Evolutionary conservation across 2,329 filamentous ascomycete species (phyloP), one percentile per base, ranked within the genome.

Genomic region (Xylariaceae sp.): DNA sequence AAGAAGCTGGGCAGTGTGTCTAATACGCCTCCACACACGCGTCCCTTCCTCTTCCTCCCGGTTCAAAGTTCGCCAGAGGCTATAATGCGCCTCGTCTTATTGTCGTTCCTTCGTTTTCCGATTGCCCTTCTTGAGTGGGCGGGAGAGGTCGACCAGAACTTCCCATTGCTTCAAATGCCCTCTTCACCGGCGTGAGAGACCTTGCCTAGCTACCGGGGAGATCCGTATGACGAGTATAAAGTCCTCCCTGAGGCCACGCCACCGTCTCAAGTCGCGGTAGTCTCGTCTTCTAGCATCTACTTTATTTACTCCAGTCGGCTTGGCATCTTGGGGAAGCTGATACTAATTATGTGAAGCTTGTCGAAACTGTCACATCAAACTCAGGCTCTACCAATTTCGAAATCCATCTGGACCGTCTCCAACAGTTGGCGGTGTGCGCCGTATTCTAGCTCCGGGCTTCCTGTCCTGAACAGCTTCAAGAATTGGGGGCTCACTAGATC

Each of bases 171-270:
- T 37, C 35, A 47, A 2, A 54, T 45, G 47, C n/a, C 43, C 35
- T 52, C 53, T 56, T 47, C 34, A 51, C 51, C 19, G 53, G 37
- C 48, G 30, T 58, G 34, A 45, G 42, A 55, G 54, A 42, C 37
- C 58, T 19, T 19, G 19, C 19, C 19, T 19, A 47, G 48, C 51
- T 51, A 19, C 19, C 19, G 19, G 19, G 45, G 56, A 49, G 50
- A 43, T 30, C 51, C 37, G 47, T 56, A 51, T 26, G 43, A 53
- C 51, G 44, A 63, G 58, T 66, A 67, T 66, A 64, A 67, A 65
- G 56, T 56, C 61, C 55, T 65, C 51, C 47, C 53, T 48, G 64
- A 63, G 58, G 64, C 65, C 60, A 61, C 60, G 53, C 61, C 51
- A 44, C 52, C 56, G 53, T 37, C 51, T 57, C 40, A 54, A 60